Conservation (phyloP, 2,329 filamentous ascomycete species). For the Sporothrix mexicana region DNA sequence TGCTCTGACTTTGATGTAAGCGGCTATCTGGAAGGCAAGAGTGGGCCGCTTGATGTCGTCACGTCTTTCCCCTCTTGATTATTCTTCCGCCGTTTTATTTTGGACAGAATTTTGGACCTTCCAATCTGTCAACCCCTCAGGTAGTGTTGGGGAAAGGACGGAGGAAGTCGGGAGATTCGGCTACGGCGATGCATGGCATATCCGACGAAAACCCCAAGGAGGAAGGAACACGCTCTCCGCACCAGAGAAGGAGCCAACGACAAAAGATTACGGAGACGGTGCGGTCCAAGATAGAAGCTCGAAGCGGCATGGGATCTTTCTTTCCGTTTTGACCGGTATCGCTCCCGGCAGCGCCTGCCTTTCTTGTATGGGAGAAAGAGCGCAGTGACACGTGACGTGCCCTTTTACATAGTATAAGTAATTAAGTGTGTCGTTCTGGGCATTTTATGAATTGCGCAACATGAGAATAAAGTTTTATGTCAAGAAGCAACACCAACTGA, state of each 20-base stretch:
- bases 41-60: constrained; percentile 1
- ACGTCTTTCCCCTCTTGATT: not conserved
- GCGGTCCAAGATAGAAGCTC: constrained; percentile 21
- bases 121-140: not conserved
- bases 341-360: constrained; percentile 10
- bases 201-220: constrained; percentile 13
- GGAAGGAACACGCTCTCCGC: constrained; percentile 7
- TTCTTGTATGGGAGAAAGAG: not conserved
- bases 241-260: constrained; percentile 9
- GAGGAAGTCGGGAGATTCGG: constrained; percentile 39
- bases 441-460: not conserved
- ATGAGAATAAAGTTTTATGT: not conserved
- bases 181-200: constrained; percentile 32
- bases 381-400: not conserved
- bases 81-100: not conserved
- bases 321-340: not conserved
- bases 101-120: not conserved
- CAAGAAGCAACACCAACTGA: no score
- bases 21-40: not conserved
- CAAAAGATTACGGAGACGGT: constrained; percentile 7
- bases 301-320: constrained; percentile 3
- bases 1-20: not conserved
- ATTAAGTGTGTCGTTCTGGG: not conserved
- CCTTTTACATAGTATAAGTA: not conserved
- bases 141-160: constrained; percentile 22